Percentiles rank a stretch among this genome's conserved stretches.
These are phyloP conservation scores for Phytopythium litorale DNA, from an alignment of 352 stramenopile species.

Conservation along the genomic window DNA sequence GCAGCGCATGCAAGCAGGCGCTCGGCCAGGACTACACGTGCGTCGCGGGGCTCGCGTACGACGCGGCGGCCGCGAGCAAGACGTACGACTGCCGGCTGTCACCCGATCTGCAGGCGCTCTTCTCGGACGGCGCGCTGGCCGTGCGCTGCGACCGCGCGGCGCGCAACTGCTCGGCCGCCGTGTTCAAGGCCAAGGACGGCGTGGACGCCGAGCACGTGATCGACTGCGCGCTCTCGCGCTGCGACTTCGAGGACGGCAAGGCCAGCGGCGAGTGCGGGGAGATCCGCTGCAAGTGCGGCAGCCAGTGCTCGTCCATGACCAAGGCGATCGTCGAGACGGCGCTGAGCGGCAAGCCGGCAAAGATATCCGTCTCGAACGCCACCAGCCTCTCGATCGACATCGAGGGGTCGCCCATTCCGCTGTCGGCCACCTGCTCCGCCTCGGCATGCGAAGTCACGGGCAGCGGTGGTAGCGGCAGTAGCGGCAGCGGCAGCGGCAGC, in stretches of 20 bases:
- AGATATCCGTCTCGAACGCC: slow-evolving; percentile 36
- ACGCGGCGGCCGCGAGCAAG: slow-evolving; percentile 40
- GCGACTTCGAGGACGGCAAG: slow-evolving; percentile 37
- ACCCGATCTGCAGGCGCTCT: slow-evolving; percentile 48
- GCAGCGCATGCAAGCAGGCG: slow-evolving; percentile 26
- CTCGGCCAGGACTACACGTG: slow-evolving; percentile 41
- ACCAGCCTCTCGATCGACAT: slow-evolving; percentile 64
- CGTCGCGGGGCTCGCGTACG: slow-evolving; percentile 45
- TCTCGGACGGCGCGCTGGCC: slow-evolving; percentile 60
- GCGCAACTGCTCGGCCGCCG: slow-evolving; percentile 51
- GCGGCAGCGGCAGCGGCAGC: slow-evolving; percentile 17
- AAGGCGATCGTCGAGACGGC: slow-evolving; percentile 62
- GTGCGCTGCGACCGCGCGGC: slow-evolving; percentile 47
- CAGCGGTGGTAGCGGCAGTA: slow-evolving; percentile 9
- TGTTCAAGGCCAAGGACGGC: slow-evolving; percentile 57
- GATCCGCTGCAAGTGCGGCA: slow-evolving; percentile 66
- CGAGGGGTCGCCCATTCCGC: slow-evolving; percentile 60
- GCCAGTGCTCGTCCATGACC: slow-evolving; percentile 51
- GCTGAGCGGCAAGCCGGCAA: slow-evolving; percentile 64
- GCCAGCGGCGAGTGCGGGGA: slow-evolving; percentile 35
- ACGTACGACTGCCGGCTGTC: slow-evolving; percentile 67
- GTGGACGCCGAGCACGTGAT: slow-evolving; percentile 56
- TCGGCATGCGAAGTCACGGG: slow-evolving; percentile 51
- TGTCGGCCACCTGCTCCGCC: slow-evolving; percentile 57
- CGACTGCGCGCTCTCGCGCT: slow-evolving; percentile 60